A percentile compares a stretch with the other conserved stretches of the same genome.
phyloP scores from a whole-genome alignment of 1,284 basidiomycete genomes.

The Moesziomyces sp. region DNA sequence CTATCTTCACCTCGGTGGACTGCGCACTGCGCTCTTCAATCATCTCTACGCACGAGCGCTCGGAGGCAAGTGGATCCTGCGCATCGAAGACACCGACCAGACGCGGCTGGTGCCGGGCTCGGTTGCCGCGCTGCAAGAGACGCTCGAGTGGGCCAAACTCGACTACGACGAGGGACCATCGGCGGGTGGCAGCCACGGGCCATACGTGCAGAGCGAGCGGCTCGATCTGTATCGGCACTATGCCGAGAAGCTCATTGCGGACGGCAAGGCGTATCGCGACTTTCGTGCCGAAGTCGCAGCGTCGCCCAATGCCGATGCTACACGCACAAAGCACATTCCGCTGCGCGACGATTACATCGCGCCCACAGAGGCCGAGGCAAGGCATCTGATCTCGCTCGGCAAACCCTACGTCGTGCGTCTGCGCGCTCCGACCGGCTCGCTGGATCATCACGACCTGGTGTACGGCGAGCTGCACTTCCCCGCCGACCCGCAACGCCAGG shows the following conservation, averaged over 20 bases:
- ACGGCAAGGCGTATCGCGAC: constrained; percentile 91
- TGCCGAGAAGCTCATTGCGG: constrained; percentile 79
- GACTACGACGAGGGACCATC: constrained; percentile 85
- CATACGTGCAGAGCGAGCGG: constrained; percentile 79
- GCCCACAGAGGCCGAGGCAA: constrained; percentile 81
- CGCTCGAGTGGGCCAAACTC: constrained; percentile 90
- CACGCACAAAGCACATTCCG: constrained; percentile 74
- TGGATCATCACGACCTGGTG: constrained; percentile 74
- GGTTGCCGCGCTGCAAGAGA: constrained; percentile 80
- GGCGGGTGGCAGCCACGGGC: constrained; percentile 66
- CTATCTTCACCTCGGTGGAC: constrained; percentile 89
- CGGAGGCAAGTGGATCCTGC: constrained; percentile 86
- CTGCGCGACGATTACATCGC: constrained; percentile 84
- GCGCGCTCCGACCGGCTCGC: not conserved
- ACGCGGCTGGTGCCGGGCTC: constrained; percentile 77
- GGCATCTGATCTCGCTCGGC: constrained; percentile 77
- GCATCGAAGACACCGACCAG: constrained; percentile 93
- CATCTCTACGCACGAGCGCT: constrained; percentile 83
- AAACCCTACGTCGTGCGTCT: constrained; percentile 85
- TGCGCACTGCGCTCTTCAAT: constrained; percentile 96
- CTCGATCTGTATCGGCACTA: constrained; percentile 83
- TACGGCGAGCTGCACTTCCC: constrained; percentile 79
- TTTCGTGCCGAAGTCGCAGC: constrained; percentile 79
- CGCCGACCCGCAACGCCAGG: constrained; percentile 62
- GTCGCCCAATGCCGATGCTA: constrained; percentile 71